phyloP scores from a whole-genome alignment of 129 eudicot genomes.

The Pulicaria dysenterica region DNA sequence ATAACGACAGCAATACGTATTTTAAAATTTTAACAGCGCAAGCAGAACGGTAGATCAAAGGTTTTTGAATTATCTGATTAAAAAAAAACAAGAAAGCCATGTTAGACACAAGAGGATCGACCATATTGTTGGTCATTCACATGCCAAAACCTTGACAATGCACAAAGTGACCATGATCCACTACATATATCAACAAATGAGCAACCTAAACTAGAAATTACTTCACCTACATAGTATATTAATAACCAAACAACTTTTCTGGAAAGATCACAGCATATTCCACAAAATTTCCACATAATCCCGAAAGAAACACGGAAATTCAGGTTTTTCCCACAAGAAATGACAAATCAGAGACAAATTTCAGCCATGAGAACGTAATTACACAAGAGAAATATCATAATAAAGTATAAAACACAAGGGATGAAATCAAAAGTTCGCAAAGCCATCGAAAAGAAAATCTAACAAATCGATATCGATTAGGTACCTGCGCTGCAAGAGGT shows the following conservation, averaged over 20 bases:
- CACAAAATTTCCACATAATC: constrained; percentile 6
- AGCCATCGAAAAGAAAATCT: background rate
- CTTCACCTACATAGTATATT: background rate
- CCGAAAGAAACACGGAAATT: background rate
- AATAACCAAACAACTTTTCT: constrained; percentile 2
- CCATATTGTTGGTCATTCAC: background rate
- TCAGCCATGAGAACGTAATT: background rate
- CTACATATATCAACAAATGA: background rate
- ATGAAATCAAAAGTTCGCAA: background rate
- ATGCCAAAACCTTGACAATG: background rate
- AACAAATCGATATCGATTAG: constrained; percentile 4
- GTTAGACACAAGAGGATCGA: background rate
- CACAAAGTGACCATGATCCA: constrained; percentile 20
- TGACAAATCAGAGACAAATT: background rate
- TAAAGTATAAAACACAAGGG: background rate
- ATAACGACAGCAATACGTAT: background rate
- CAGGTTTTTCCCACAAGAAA: background rate
- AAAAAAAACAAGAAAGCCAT: background rate
- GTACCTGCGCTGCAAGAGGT: constrained; percentile 79
- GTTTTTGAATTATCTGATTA: background rate
- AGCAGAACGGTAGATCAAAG: constrained; percentile 1
- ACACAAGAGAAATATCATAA: background rate
- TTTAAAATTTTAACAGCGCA: background rate
- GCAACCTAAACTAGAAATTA: background rate
- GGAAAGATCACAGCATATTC: background rate